Conservation (phyloP, 441 rosid genomes). For the Brassica hybrid region DNA sequence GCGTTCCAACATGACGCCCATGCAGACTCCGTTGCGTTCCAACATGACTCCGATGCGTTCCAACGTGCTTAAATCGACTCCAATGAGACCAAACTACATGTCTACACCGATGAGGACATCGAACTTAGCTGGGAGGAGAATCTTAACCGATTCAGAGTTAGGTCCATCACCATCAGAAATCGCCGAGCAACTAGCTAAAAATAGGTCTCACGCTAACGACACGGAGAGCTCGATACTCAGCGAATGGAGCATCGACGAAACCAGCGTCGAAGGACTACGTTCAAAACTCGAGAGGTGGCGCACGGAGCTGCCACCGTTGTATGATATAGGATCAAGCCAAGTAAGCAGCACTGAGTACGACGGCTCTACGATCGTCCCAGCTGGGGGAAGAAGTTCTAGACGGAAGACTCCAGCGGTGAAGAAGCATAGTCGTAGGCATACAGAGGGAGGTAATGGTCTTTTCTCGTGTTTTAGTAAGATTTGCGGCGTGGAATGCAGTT, state of each 20-base stretch:
- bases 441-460: conserved; percentile 48
- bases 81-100: conserved; percentile 36
- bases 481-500: conserved; percentile 77
- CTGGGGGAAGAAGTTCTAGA: conserved; percentile 29
- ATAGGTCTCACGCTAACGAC: conserved; percentile 42
- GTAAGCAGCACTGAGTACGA: conserved; percentile 20
- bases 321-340: conserved; percentile 55
- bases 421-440: conserved; percentile 45
- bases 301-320: conserved; percentile 65
- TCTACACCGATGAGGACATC: conserved; percentile 31
- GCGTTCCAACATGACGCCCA: conserved; percentile 23
- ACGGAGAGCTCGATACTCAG: conserved; percentile 55
- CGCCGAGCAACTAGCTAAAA: conserved; percentile 57
- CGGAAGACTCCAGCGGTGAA: conserved; percentile 26
- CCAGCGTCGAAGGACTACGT: conserved; percentile 72
- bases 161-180: conserved; percentile 92
- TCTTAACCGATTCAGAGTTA: conserved; percentile 65
- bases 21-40: conserved; percentile 24
- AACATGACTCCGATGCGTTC: conserved; percentile 2
- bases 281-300: conserved; percentile 86
- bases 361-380: neutral
- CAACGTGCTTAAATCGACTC: conserved; percentile 5
- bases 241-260: conserved; percentile 62
- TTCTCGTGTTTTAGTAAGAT: conserved; percentile 78
- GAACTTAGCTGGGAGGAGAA: conserved; percentile 19